A percentile compares a stretch with the other conserved stretches of the same genome.
phyloP scores from a whole-genome alignment of 2,329 filamentous ascomycete species.

The Tolypocladium nubicola region DNA sequence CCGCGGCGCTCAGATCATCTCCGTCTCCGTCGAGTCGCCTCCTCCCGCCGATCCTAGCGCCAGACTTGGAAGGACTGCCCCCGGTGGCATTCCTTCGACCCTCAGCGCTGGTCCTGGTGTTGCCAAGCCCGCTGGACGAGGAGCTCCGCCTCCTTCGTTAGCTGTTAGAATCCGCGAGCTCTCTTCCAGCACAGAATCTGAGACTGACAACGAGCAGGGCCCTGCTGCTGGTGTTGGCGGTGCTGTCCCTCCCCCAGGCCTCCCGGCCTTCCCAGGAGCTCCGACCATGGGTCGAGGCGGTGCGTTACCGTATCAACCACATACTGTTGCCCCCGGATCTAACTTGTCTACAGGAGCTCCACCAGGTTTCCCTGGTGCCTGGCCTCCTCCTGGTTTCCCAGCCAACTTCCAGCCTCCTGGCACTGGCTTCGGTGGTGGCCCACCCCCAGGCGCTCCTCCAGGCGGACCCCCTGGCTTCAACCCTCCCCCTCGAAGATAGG shows the following conservation, averaged over 20 bases:
- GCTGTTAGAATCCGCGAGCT: constrained; percentile 42
- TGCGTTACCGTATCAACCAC: constrained; percentile 24
- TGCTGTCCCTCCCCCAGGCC: constrained; percentile 51
- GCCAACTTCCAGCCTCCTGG: constrained; percentile 3
- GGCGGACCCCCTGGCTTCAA: constrained; percentile 64
- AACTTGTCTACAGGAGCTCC: constrained; percentile 29
- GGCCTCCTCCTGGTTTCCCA: constrained; percentile 3
- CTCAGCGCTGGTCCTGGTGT: constrained; percentile 81
- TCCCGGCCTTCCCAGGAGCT: constrained; percentile 43
- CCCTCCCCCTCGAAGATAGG: constrained; percentile 53
- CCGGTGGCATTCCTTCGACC: constrained; percentile 57
- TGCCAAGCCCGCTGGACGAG: constrained; percentile 81
- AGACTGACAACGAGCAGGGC: constrained; percentile 34
- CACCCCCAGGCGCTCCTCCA: constrained; percentile 23
- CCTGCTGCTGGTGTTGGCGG: constrained; percentile 82
- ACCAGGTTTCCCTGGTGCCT: constrained; percentile 37
- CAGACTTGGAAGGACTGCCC: constrained; percentile 67
- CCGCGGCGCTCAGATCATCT: constrained; percentile 89
- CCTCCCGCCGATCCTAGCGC: constrained; percentile 89
- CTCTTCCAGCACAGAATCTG: neutral
- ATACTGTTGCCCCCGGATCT: constrained; percentile 12
- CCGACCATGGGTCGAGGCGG: constrained; percentile 40
- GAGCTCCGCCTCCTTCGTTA: constrained; percentile 61
- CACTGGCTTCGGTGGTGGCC: constrained; percentile 5
- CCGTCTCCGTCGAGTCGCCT: constrained; percentile 88